These are phyloP conservation scores for Fusarium transvaalense DNA, from an alignment of 2,329 filamentous ascomycete genomes.

Conservation along the genomic window DNA sequence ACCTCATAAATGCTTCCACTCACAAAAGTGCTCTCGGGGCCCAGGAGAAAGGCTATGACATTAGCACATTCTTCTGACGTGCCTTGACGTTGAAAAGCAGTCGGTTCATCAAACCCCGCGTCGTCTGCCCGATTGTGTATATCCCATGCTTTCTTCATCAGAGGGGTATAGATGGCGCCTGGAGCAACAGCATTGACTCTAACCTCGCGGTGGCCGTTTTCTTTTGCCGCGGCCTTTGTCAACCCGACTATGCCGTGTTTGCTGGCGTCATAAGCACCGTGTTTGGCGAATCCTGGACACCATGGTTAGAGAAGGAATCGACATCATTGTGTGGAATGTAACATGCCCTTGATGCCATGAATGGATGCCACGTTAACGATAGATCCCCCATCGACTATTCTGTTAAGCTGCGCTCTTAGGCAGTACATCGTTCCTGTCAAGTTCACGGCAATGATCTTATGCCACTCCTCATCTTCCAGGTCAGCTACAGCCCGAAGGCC, in stretches of 20 bases:
- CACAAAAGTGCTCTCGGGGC: slow-evolving; percentile 53
- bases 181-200: slow-evolving; percentile 62
- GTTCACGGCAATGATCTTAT: slow-evolving; percentile 62
- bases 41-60: slow-evolving; percentile 54
- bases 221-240: slow-evolving; percentile 55
- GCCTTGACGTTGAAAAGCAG: slow-evolving; percentile 59
- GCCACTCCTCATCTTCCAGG: slow-evolving; percentile 62
- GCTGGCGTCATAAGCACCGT: slow-evolving; percentile 56
- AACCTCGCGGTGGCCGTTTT: slow-evolving; percentile 59
- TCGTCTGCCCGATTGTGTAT: slow-evolving; percentile 51
- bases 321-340: background rate
- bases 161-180: slow-evolving; percentile 63
- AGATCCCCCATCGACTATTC: slow-evolving; percentile 59
- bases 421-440: slow-evolving; percentile 66
- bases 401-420: slow-evolving; percentile 60
- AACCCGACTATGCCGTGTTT: slow-evolving; percentile 56
- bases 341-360: slow-evolving; percentile 59
- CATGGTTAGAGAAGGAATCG: slow-evolving; percentile 29
- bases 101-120: slow-evolving; percentile 58
- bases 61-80: slow-evolving; percentile 56
- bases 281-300: slow-evolving; percentile 51
- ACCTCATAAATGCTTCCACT: slow-evolving; percentile 59
- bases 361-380: slow-evolving; percentile 70
- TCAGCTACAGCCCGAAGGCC: slow-evolving; percentile 56
- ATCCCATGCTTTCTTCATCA: slow-evolving; percentile 61